Conservation (phyloP, 805 yeast species). For the Metschnikowia reukaufii region DNA sequence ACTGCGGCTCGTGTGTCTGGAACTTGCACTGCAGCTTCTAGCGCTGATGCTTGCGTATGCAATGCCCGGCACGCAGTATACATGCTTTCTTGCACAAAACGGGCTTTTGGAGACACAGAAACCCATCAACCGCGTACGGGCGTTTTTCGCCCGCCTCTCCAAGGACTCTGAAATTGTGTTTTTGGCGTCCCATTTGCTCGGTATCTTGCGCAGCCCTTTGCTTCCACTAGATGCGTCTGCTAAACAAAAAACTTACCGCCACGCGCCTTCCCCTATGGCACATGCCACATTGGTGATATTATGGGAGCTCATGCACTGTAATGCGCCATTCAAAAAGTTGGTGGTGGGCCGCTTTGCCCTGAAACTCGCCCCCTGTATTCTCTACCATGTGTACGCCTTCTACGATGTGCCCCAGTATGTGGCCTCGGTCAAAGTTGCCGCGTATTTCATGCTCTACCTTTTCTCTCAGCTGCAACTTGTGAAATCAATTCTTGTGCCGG, state of each 20-base stretch:
- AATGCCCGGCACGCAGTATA: constrained; percentile 43
- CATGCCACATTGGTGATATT: constrained; percentile 60
- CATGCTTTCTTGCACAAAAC: constrained; percentile 18
- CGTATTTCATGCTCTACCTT: constrained; percentile 53
- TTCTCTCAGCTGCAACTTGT: constrained; percentile 41
- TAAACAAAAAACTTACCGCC: constrained; percentile 1
- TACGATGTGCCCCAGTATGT: constrained; percentile 37
- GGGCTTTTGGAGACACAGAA: constrained; percentile 28
- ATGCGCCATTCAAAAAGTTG: constrained; percentile 50
- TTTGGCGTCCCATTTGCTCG: constrained; percentile 48
- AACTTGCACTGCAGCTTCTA: constrained; percentile 61
- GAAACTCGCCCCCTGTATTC: constrained; percentile 52
- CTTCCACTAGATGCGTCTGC: not conserved
- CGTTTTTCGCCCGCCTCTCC: constrained; percentile 51
- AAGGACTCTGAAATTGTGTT: constrained; percentile 55
- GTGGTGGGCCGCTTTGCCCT: constrained; percentile 44
- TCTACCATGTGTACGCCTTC: constrained; percentile 58
- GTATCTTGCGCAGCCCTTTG: constrained; percentile 27
- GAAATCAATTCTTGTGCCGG: constrained; percentile 44
- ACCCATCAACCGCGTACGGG: constrained; percentile 50
- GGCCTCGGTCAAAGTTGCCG: constrained; percentile 49
- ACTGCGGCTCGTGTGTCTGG: constrained; percentile 47
- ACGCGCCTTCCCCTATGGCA: constrained; percentile 41
- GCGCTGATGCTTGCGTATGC: constrained; percentile 63
- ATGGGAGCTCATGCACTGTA: constrained; percentile 80